These are phyloP conservation scores for Phascolomyces articulosus DNA, from an alignment of 371 early-diverging fungal genomes.

Conservation along the genomic window DNA sequence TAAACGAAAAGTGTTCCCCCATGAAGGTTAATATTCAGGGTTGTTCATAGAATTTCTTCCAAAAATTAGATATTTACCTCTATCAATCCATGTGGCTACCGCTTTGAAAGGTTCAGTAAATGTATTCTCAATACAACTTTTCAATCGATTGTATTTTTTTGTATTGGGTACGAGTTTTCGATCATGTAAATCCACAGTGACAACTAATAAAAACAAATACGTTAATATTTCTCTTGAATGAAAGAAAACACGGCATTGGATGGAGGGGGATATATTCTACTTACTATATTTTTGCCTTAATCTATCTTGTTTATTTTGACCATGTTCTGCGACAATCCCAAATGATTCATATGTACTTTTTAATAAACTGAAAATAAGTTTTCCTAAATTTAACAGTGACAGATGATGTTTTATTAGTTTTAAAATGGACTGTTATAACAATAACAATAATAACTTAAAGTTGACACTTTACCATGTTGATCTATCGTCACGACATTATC, in stretches of 20 bases:
- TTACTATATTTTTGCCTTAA: slow-evolving; percentile 57
- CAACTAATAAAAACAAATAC: slow-evolving; percentile 27
- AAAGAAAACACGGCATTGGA: neutral
- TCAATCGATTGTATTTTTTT: slow-evolving; percentile 51
- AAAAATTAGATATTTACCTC: slow-evolving; percentile 24
- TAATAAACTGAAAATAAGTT: slow-evolving; percentile 50
- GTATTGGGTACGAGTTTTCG: slow-evolving; percentile 48
- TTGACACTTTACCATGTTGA: slow-evolving; percentile 49
- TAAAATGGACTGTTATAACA: no score
- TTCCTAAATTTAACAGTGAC: no score
- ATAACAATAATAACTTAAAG: no score
- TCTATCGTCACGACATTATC: slow-evolving; percentile 57
- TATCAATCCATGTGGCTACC: slow-evolving; percentile 43
- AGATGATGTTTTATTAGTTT: no score
- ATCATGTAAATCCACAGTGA: slow-evolving; percentile 43
- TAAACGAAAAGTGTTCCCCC: no score
- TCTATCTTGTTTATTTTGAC: slow-evolving; percentile 35
- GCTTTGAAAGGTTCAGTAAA: slow-evolving; percentile 41
- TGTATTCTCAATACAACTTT: slow-evolving; percentile 63
- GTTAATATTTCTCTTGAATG: no score
- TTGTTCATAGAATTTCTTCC: no score
- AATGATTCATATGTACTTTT: slow-evolving; percentile 62
- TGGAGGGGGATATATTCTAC: neutral
- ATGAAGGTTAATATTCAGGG: no score
- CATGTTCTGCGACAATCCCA: slow-evolving; percentile 47